Base-by-base conservation (phyloP, 179 eudicot species). In the Nepenthes alata region DNA sequence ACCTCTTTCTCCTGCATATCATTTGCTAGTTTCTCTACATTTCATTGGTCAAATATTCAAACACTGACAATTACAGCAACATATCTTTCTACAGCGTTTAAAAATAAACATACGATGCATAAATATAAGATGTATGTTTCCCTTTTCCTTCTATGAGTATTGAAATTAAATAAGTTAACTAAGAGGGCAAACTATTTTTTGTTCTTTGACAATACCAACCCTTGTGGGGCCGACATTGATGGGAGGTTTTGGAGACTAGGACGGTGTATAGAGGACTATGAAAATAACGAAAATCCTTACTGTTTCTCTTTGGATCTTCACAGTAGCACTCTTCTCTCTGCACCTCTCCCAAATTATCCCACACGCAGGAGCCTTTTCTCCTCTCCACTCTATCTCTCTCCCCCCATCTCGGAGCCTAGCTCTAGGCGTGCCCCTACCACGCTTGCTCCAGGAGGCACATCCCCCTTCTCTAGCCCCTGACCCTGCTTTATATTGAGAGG, bases 341-440 rank as follows among this genome's bases (percentile, higher is more conserved):
- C 25, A 16, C 25, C 25, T 16, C 25, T 16, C 0, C 0, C 25
- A 16, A 16, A 16, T 16, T 16, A 16, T 16, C 25, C 25, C 25
- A 16, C 85, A 67, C 65, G 78, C 78, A 80, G 87, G 69, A 86
- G 85, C 67, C 81, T 96, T 64, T 38, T 59, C 70, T 85, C 74
- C 69, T 78, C 85, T 60, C 66, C 68, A 58, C 70, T 71, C 62
- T 87, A 58, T 50, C 76, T 86, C 72, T 82, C 25, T 16, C 25
- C 25, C 25, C 25, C 25, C 25, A 16, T 16, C 25, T 16, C 25
- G 25, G 25, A 16, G 25, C 25, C 25, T 16, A 16, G 25, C 25
- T 16, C 25, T 16, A 16, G 25, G 25, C 0, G 25, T 16, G 25
- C 25, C 25, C 25, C 25, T 16, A 16, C 25, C 25, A 16, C 0